These are phyloP conservation scores for Globisporangium camurandrum DNA, from an alignment of 352 stramenopile genomes.

Conservation along the genomic window DNA sequence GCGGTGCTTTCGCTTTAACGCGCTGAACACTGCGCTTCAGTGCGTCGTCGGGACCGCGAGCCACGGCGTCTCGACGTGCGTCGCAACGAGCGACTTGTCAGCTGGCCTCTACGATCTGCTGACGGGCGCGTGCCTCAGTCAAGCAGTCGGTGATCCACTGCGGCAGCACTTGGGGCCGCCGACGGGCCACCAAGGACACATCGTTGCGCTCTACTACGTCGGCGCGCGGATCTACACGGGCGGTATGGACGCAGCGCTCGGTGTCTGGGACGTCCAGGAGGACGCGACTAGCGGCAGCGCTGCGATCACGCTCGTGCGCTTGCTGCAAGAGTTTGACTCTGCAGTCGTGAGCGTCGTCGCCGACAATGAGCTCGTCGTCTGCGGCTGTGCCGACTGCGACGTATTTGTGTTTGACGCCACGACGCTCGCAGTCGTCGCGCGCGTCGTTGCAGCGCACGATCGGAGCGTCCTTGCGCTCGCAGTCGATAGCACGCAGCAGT, in stretches of 20 bases:
- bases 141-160: constrained; percentile 50
- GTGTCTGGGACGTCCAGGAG: constrained; percentile 59
- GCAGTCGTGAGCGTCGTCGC: constrained; percentile 60
- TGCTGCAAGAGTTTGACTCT: constrained; percentile 67
- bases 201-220: constrained; percentile 58
- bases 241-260: constrained; percentile 48
- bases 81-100: constrained; percentile 38
- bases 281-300: constrained; percentile 43
- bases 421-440: constrained; percentile 32
- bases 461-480: constrained; percentile 38
- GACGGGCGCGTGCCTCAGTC: constrained; percentile 49
- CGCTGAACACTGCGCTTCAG: constrained; percentile 58
- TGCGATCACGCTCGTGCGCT: constrained; percentile 30
- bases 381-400: constrained; percentile 58
- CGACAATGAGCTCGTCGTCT: constrained; percentile 43
- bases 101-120: constrained; percentile 58
- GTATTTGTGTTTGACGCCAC: constrained; percentile 58
- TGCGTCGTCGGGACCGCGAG: constrained; percentile 68
- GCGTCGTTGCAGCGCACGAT: constrained; percentile 44
- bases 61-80: constrained; percentile 52
- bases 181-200: constrained; percentile 55
- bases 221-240: constrained; percentile 62
- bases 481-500: constrained; percentile 33
- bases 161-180: constrained; percentile 60
- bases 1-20: constrained; percentile 71